Conservation (phyloP, 2,329 filamentous ascomycete genomes). For the Fusarium protoensiforme region DNA sequence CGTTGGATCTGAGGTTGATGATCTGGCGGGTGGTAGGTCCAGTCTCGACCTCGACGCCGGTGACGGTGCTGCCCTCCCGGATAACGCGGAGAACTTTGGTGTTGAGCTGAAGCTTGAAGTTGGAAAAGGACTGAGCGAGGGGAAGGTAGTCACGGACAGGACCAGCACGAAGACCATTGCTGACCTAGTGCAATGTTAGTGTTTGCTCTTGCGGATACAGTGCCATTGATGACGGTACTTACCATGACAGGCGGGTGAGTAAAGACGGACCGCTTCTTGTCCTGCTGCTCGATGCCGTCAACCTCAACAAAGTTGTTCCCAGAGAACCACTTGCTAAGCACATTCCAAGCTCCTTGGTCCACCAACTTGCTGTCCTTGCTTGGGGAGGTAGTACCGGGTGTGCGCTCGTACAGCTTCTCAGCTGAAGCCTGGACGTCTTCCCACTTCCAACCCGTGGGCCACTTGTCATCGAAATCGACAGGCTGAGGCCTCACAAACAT, state of each 20-base stretch:
- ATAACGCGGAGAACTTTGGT: conserved; percentile 76
- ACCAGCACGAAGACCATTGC: conserved; percentile 73
- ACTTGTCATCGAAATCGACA: conserved; percentile 77
- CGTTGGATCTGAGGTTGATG: conserved; percentile 39
- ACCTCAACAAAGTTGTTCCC: conserved; percentile 72
- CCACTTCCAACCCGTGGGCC: conserved; percentile 75
- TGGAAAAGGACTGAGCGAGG: conserved; percentile 65
- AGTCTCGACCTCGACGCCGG: conserved; percentile 75
- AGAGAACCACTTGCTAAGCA: conserved; percentile 69
- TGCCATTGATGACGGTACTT: neutral
- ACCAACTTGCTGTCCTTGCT: conserved; percentile 75
- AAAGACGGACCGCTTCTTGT: conserved; percentile 74
- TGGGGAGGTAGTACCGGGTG: conserved; percentile 74
- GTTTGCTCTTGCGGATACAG: neutral
- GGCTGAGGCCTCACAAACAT: conserved; percentile 76
- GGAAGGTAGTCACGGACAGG: conserved; percentile 79
- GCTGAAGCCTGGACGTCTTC: conserved; percentile 67
- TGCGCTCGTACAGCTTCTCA: conserved; percentile 73
- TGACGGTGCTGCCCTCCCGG: conserved; percentile 69
- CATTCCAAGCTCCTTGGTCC: conserved; percentile 72
- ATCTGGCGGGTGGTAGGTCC: conserved; percentile 58
- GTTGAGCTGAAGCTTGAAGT: conserved; percentile 75
- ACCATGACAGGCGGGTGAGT: conserved; percentile 62
- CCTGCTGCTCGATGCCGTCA: conserved; percentile 68
- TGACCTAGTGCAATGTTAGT: conserved; percentile 62